phyloP scores from a whole-genome alignment of 352 stramenopile species.

The Globisporangium echinulatum region DNA sequence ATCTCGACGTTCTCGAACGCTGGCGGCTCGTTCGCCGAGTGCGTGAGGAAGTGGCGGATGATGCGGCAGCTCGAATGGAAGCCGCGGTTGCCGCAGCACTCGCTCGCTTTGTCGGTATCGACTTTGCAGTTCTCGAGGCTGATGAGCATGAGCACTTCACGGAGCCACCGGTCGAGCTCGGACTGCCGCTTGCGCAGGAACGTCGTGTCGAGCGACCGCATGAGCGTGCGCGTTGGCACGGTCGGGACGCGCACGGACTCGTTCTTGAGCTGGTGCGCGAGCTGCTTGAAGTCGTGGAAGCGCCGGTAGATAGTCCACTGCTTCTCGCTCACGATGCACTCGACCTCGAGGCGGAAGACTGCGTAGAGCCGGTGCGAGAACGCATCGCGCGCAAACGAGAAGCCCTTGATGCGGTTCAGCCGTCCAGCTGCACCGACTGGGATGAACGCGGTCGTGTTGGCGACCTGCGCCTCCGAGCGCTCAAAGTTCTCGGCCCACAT shows the following conservation, averaged over 20 bases:
- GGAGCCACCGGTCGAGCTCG: conserved; percentile 80
- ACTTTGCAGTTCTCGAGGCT: conserved; percentile 76
- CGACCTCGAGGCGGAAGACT: conserved; percentile 77
- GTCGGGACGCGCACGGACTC: conserved; percentile 69
- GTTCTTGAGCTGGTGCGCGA: conserved; percentile 77
- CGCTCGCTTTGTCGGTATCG: conserved; percentile 45
- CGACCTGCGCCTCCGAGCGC: conserved; percentile 60
- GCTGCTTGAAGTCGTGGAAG: conserved; percentile 84
- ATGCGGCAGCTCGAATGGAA: conserved; percentile 61
- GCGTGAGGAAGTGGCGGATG: conserved; percentile 69
- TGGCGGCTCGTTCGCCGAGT: conserved; percentile 68
- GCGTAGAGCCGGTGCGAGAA: conserved; percentile 72
- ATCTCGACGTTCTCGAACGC: conserved; percentile 52
- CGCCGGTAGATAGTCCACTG: conserved; percentile 84
- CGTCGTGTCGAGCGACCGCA: conserved; percentile 73
- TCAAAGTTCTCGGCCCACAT: conserved; percentile 84
- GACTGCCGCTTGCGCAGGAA: conserved; percentile 82
- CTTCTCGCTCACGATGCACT: conserved; percentile 82
- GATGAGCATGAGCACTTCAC: conserved; percentile 76
- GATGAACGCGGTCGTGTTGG: conserved; percentile 63
- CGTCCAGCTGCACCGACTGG: conserved; percentile 55
- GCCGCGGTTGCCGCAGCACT: conserved; percentile 65
- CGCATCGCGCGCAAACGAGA: conserved; percentile 63
- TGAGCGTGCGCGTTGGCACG: conserved; percentile 71
- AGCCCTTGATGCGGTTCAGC: conserved; percentile 77